A percentile compares a stretch with the other conserved stretches of the same genome.
These are phyloP conservation scores for Pochonia chlamydosporia DNA, from an alignment of 2,329 filamentous ascomycete genomes.

Conservation along the genomic window DNA sequence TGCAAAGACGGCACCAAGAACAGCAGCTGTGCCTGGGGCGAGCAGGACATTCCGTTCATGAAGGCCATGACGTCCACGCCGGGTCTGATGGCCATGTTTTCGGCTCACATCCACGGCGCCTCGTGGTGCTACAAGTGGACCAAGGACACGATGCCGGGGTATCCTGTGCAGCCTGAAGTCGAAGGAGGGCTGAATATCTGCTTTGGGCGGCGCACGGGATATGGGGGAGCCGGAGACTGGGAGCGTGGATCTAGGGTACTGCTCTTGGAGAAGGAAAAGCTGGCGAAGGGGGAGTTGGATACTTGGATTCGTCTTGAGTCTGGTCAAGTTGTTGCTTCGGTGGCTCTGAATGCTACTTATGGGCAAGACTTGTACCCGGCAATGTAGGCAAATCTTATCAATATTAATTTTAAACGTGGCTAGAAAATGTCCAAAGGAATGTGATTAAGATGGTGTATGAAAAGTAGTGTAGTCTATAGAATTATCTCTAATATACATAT, in stretches of 20 bases:
- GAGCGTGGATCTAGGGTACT: slow-evolving; percentile 54
- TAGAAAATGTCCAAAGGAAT: too few relatives aligned
- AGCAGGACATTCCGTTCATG: slow-evolving; percentile 58
- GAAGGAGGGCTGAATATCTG: slow-evolving; percentile 41
- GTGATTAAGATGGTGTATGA: too few relatives aligned
- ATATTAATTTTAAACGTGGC: too few relatives aligned
- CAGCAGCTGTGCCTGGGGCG: slow-evolving; percentile 34
- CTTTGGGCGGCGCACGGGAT: slow-evolving; percentile 62
- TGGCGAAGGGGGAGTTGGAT: slow-evolving; percentile 37
- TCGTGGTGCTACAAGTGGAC: slow-evolving; percentile 51
- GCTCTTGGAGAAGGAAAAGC: slow-evolving; percentile 34
- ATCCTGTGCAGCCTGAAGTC: slow-evolving; percentile 21
- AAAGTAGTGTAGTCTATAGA: too few relatives aligned
- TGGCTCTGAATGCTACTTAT: slow-evolving; percentile 51
- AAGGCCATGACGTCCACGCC: slow-evolving; percentile 46
- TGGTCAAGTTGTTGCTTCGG: slow-evolving; percentile 37
- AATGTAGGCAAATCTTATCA: too few relatives aligned
- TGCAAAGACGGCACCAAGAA: slow-evolving; percentile 31
- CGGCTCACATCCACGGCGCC: slow-evolving; percentile 60
- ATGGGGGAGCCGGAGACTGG: slow-evolving; percentile 63
- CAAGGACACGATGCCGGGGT: slow-evolving; percentile 24
- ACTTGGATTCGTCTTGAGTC: slow-evolving; percentile 56
- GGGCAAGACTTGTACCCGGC: slow-evolving; percentile 43
- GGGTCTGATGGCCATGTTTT: slow-evolving; percentile 52
- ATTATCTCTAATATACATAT: too few relatives aligned